Base-by-base conservation (phyloP, 1,284 basidiomycete genomes). In the Rhodotorula sp. region DNA sequence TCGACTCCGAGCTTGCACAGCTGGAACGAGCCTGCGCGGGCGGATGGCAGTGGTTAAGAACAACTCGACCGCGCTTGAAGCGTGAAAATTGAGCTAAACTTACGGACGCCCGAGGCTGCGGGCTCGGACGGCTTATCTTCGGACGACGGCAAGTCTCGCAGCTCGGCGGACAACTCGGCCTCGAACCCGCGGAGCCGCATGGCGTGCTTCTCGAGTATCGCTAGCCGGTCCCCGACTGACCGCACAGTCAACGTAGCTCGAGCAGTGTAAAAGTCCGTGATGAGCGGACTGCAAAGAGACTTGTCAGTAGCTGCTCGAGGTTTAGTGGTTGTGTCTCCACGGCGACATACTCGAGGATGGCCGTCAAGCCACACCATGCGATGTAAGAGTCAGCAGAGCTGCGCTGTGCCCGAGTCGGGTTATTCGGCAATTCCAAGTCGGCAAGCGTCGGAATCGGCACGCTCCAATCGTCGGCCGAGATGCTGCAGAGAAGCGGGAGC, bases 381-480 rank as follows among this genome's bases (percentile, higher is more conserved):
- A 79, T 67, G 60, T 79, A 80, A 6, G 77, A 70, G 49, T 73
- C 65, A 48, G 77, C 64, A 8, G 77, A 74, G 54, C 73, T 48
- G 48, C 68, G 54, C 10, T 72, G 62, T 18, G 59, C 44, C 1
- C 56, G 54, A 5, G 61, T 42, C 12, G 69, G 44, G 1, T 66
- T 49, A 3, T 61, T 44, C 4, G 67, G 72, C 26, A 71, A 67
- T 37, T 75, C 75, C n/a, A 68, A 65, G 26, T 79, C 78, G 8
- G 73, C 72, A 14, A 78, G 61, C 5, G 73, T 76, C 0, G 79
- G 79, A 0, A 79, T 60, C 0, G 76, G 63, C 0, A 79, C 78
- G 46, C 75, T 77, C 57, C 77, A 74, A 66, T 76, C 74, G 24
- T 61, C 45, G 7, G 42, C 26, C 1, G 65, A 37, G 29, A 67